phyloP scores from a whole-genome alignment of 768 basidiomycete genomes.

The Auriscalpium microsporum region DNA sequence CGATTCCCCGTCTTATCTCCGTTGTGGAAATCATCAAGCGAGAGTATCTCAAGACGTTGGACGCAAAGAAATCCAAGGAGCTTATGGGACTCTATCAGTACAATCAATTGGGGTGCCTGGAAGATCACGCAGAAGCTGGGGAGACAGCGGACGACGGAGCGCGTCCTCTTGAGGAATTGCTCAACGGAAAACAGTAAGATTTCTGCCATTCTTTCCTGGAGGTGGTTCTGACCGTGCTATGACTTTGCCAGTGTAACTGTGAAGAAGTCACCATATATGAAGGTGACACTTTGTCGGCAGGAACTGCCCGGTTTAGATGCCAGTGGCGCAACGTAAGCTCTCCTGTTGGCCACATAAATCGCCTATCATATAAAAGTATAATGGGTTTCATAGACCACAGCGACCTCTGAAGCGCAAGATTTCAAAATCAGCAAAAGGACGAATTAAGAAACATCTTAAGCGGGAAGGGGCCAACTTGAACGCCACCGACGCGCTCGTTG shows the following conservation, averaged over 20 bases:
- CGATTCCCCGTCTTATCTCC: slow-evolving; percentile 58
- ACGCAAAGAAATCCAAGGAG: slow-evolving; percentile 19
- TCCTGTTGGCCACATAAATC: neutral
- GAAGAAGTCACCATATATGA: slow-evolving; percentile 57
- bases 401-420: slow-evolving; percentile 42
- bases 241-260: slow-evolving; percentile 1
- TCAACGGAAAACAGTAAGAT: slow-evolving; percentile 55
- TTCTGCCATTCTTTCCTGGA: neutral
- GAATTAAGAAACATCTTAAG: slow-evolving; percentile 38
- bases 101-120: slow-evolving; percentile 57
- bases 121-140: slow-evolving; percentile 26
- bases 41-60: slow-evolving; percentile 55
- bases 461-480: slow-evolving; percentile 17
- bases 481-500: no score
- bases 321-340: slow-evolving; percentile 44
- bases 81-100: slow-evolving; percentile 63
- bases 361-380: neutral
- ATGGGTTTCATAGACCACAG: slow-evolving; percentile 40
- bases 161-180: slow-evolving; percentile 24
- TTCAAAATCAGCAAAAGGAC: slow-evolving; percentile 48
- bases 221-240: neutral
- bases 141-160: slow-evolving; percentile 15
- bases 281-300: slow-evolving; percentile 48
- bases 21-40: slow-evolving; percentile 83
- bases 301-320: slow-evolving; percentile 27